Base-by-base conservation (phyloP, 2,329 filamentous ascomycete genomes). In the Alternaria incomplexa region DNA sequence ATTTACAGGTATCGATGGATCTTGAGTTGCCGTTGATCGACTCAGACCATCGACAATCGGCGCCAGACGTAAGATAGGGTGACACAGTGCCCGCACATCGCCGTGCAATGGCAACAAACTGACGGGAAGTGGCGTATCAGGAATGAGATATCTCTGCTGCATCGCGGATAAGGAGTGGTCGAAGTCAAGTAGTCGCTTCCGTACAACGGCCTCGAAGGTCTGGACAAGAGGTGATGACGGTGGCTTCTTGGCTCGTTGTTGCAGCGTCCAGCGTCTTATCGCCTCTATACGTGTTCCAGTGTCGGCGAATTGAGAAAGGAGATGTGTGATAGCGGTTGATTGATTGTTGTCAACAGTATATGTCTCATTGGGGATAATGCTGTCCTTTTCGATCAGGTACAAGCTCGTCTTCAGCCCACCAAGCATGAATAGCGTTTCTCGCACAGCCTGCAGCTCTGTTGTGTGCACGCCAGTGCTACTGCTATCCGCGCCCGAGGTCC, bases 361-460 rank as follows among this genome's bases (percentile, higher is more conserved):
- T 58, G 75, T 74, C 23, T 78, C 70, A 53, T 82, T 80, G 45
- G 83, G 58, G 5, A 66, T 67, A 6, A 76, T 67, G 36, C 73
- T 75, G 30, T 66, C 59, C 30, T 56, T 75, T 69, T 82, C 78
- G 67, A 73, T 66, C 10, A 69, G 59, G 71, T 94, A 97, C 1
- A 97, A 75, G 2, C 89, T 90, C 3, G 91, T 95, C 6, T 89
- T 86, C 5, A 96, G 82, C 1, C 94, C 94, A 57, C 89, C 87
- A 0, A 98, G 85, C 92, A 97, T 96, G 72, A 93, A 95, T 0
- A 97, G 83, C 0, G 89, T 87, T 73, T 98, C 93, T 51, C 93
- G 88, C 25, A 94, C 82, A 11, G 90, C 83, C 66, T 94, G 89
- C 1, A 91, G 82, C 75, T 97, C 94, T 0, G 91, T 87, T 6